Conservation (phyloP, 2,329 filamentous ascomycete species). For the Verticillium tricorpus region DNA sequence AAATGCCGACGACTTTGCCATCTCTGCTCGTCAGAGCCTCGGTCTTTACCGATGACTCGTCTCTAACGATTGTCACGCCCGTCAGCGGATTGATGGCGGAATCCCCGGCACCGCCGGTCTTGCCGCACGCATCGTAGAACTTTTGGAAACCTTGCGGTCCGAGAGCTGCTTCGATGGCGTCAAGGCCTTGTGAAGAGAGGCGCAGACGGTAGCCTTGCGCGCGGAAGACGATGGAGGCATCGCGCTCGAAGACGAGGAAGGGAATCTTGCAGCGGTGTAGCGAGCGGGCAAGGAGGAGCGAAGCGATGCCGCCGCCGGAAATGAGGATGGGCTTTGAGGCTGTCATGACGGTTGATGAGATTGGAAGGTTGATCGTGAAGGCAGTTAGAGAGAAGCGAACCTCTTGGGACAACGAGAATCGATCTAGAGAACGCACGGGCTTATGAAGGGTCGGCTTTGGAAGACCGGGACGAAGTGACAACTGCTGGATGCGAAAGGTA, state of each 20-base stretch:
- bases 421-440: neutral
- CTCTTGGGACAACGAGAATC: neutral
- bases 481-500: too few relatives aligned
- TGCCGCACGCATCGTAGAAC: slow-evolving; percentile 57
- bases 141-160: slow-evolving; percentile 34
- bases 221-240: slow-evolving; percentile 44
- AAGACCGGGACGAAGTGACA: too few relatives aligned
- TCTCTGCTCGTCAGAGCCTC: slow-evolving; percentile 43
- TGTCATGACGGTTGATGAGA: neutral
- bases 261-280: slow-evolving; percentile 36
- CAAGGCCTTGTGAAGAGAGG: slow-evolving; percentile 45
- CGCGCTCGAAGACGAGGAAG: slow-evolving; percentile 54
- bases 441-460: too few relatives aligned
- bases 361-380: too few relatives aligned
- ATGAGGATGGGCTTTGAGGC: slow-evolving; percentile 27
- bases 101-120: slow-evolving; percentile 54
- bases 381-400: too few relatives aligned
- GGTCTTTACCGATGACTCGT: slow-evolving; percentile 18
- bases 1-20: slow-evolving; percentile 57
- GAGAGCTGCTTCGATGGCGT: slow-evolving; percentile 57
- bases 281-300: slow-evolving; percentile 38
- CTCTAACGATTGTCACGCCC: slow-evolving; percentile 31
- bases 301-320: slow-evolving; percentile 38
- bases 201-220: slow-evolving; percentile 60
- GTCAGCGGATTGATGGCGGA: slow-evolving; percentile 47